Conservation (phyloP, 495 filamentous ascomycete species). For the Corynascus novoguineensis region DNA sequence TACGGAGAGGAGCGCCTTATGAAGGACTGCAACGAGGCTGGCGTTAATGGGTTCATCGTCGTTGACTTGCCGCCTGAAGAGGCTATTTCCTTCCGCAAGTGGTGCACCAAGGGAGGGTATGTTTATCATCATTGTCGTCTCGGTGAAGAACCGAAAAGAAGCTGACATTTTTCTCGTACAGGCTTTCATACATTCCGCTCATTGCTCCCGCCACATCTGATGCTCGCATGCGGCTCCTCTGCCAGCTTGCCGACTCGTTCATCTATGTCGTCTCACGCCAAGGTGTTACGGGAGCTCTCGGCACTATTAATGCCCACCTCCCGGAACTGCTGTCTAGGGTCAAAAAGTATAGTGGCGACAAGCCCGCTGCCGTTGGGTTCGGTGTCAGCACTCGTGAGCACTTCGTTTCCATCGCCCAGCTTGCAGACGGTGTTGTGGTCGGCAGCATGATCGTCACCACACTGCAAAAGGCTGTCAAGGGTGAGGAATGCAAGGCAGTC, state of each 20-base stretch:
- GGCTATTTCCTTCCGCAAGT: conserved; percentile 81
- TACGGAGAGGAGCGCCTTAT: conserved; percentile 91
- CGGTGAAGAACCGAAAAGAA: background rate
- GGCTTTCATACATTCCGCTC: conserved; percentile 88
- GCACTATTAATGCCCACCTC: conserved; percentile 70
- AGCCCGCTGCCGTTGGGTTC: conserved; percentile 88
- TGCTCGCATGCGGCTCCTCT: conserved; percentile 85
- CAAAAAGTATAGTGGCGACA: conserved; percentile 86
- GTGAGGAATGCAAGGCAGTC: conserved; percentile 66
- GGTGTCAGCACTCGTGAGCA: conserved; percentile 94
- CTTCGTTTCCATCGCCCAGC: conserved; percentile 74
- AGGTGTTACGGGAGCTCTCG: conserved; percentile 90
- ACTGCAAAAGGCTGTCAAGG: conserved; percentile 62
- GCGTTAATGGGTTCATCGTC: conserved; percentile 95
- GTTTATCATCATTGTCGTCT: conserved; percentile 13
- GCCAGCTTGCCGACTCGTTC: conserved; percentile 96
- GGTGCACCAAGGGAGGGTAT: conserved; percentile 70
- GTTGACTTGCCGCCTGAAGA: conserved; percentile 97
- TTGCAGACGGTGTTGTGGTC: conserved; percentile 95
- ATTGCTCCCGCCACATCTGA: conserved; percentile 95
- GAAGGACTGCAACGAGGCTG: conserved; percentile 74
- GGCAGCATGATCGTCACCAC: conserved; percentile 87
- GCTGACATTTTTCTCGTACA: conserved; percentile 11
- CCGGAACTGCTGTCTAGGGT: conserved; percentile 76
- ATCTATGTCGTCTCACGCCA: conserved; percentile 98